Base-by-base conservation (phyloP, 2,329 filamentous ascomycete genomes). In the Bipolaris sorokiniana region DNA sequence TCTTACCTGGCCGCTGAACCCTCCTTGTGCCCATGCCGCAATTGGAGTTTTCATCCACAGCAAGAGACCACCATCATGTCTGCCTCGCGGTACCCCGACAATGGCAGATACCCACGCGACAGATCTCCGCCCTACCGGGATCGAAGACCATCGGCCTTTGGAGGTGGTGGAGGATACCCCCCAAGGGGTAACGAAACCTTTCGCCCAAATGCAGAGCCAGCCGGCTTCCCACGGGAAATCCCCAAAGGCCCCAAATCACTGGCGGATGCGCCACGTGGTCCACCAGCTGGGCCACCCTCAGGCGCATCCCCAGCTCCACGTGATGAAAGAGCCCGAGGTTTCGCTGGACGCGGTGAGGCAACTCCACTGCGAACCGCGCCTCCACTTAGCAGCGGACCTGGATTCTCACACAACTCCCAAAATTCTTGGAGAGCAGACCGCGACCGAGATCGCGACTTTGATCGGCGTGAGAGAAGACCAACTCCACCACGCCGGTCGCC, bases 201-300 rank as follows among this genome's bases (percentile, higher is more conserved):
- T 22, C 65, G 75, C 15, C 66, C 70, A 15, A 70, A 66, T 38
- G 51, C 64, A 22, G 74, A 76, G n/a, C 60, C 70, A 5, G 56
- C 54, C 42, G 61, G 50, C 3, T 76, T 75, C 23, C 55, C 72
- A 2, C 63, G 74, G 58, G 91, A 96, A 62, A 88, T 90, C 1
- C 92, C 92, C 3, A 85, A 92, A 54, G 92, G 90, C 0, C 92
- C 92, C 10, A 92, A 93, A 75, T 91, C 90, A 3, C 80, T 92
- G 55, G 84, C 90, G 58, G 90, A 94, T 85, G 28, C 84, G 15
- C 71, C 77, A 47, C 75, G 79, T 50, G 71, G 72, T n/a, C 72
- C 76, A 37, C 68, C 72, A 48, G 58, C 72, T 10, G 74, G 70
- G 23, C 65, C 66, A 5, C 64, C 70, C 4, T 62, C 71, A 36